phyloP scores from a whole-genome alignment of 2,329 filamentous ascomycete species.

The Aspergillus fructus region DNA sequence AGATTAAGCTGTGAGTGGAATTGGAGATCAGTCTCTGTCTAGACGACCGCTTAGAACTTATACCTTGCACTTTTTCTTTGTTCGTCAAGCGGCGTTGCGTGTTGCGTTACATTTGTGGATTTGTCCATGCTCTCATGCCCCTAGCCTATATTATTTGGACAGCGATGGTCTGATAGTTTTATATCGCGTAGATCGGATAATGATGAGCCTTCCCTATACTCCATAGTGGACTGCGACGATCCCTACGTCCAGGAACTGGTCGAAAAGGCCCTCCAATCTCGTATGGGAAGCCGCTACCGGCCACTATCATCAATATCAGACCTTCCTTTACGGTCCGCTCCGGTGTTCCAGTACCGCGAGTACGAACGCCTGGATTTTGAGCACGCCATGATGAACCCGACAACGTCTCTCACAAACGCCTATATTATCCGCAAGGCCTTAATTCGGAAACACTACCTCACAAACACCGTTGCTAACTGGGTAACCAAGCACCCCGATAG shows the following conservation, averaged over 20 bases:
- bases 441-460: constrained; percentile 93
- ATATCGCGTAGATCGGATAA: constrained; percentile 36
- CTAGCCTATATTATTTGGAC: constrained; percentile 13
- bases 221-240: constrained; percentile 81
- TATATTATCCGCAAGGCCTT: constrained; percentile 96
- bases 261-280: constrained; percentile 64
- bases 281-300: constrained; percentile 59
- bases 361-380: constrained; percentile 91
- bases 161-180: constrained; percentile 32
- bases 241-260: constrained; percentile 86
- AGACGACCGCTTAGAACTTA: constrained; percentile 25
- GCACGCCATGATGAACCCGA: constrained; percentile 62
- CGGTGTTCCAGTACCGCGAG: constrained; percentile 73
- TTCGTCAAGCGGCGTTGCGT: constrained; percentile 27
- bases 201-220: constrained; percentile 56
- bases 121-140: constrained; percentile 7
- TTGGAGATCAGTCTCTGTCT: constrained; percentile 20
- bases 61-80: constrained; percentile 23
- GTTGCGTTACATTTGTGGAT: constrained; percentile 11
- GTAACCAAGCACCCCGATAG: constrained; percentile 76
- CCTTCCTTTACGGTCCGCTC: constrained; percentile 46
- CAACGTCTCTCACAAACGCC: constrained; percentile 72
- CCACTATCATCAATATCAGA: constrained; percentile 54
- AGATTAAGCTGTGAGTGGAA: constrained; percentile 78
- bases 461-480: constrained; percentile 81